Evolutionary conservation across 345 rosid genomes (phyloP), one percentile per base, ranked within the genome.

Genomic region (Lepidium didymum): DNA sequence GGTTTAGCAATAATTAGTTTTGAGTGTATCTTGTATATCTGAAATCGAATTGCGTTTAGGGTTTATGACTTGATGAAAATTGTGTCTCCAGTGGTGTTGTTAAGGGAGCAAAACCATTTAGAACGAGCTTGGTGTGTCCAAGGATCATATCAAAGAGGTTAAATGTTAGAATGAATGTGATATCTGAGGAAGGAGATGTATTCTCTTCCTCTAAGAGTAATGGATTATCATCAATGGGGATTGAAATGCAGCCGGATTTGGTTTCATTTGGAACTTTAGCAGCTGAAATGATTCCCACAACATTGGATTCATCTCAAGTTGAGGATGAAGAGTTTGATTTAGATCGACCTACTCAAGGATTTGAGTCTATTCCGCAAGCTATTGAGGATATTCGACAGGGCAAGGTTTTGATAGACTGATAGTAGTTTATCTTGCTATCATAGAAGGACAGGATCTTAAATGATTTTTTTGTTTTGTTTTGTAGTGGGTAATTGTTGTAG

Each of bases 401-500:
- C 12, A 92, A 92, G 86, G 93, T 85, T 75, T 56, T 25, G 1
- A 2, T 47, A 2, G 43, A 5, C 31, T 42, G 36, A 51, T 14
- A 23, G 3, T 2, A 34, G 42, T 78, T 57, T 54, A 13, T 50
- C 44, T 78, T 59, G 11, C 4, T 56, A 23, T 18, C 1, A 43
- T 62, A 8, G 19, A 56, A 66, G 64, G 43, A 21, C 10, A 16
- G 40, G 54, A 9, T 5, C 2, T 61, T 27, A 12, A 54, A 16
- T 49, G 59, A 38, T 3, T 72, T 45, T 45, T 66, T 10, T 14
- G 40, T 19, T 34, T 33, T 18, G 10, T 2, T 7, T 43, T 70
- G 73, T 77, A 87, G 96, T 9, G 85, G 59, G 96, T 93, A 12
- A 73, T 93, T 46, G 98, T 90, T 71, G 97, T 90, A 10, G 98